Percentiles rank a stretch among this genome's conserved stretches.
Evolutionary conservation across 2,329 filamentous ascomycete species (phyloP).

Genomic region (Thermothelomyces thermophilus): DNA sequence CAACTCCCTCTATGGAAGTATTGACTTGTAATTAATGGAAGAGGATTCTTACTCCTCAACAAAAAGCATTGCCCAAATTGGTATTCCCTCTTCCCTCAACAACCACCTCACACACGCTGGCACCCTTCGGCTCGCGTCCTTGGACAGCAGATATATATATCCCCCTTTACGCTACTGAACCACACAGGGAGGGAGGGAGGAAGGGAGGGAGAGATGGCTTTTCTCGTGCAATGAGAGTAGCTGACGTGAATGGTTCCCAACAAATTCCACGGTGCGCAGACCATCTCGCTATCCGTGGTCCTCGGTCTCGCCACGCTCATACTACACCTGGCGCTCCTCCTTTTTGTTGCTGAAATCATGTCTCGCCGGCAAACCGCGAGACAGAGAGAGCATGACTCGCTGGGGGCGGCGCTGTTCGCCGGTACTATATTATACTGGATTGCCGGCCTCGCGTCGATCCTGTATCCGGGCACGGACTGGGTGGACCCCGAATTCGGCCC

Average conservation of each 20-base stretch:
- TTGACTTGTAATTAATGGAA: no score
- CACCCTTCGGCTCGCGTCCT: no score
- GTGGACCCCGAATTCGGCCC: slow-evolving; percentile 40
- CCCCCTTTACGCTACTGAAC: no score
- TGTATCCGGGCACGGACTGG: slow-evolving; percentile 35
- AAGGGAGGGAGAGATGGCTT: no score
- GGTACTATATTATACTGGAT: slow-evolving; percentile 39
- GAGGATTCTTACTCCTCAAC: no score
- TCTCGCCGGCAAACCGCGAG: not conserved
- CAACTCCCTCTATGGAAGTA: no score
- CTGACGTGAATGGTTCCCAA: not conserved
- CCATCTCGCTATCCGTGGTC: slow-evolving; percentile 32
- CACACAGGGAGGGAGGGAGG: no score
- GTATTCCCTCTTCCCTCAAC: no score
- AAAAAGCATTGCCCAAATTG: no score
- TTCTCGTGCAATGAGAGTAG: no score
- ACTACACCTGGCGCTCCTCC: slow-evolving; percentile 33
- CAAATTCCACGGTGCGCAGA: slow-evolving; percentile 10
- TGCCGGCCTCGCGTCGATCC: slow-evolving; percentile 32
- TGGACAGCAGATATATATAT: no score
- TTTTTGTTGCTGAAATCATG: slow-evolving; percentile 5
- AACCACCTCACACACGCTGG: no score
- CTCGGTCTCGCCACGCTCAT: slow-evolving; percentile 36
- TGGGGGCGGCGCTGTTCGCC: slow-evolving; percentile 31
- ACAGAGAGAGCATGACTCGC: slow-evolving; percentile 28